Conservation (phyloP, 495 filamentous ascomycete genomes). For the Lophiostoma macrostomum region DNA sequence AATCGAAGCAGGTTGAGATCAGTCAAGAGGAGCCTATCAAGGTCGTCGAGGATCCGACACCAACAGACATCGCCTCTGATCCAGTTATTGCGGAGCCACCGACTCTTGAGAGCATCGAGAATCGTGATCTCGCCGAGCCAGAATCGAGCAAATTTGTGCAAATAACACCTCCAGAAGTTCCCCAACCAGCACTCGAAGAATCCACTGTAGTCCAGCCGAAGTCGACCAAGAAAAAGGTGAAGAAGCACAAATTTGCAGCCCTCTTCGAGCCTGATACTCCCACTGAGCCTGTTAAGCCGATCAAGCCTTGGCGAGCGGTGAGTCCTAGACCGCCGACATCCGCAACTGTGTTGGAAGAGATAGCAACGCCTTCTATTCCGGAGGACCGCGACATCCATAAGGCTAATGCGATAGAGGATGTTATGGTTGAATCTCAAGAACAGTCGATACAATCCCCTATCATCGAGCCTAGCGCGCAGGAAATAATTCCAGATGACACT, state of each 20-base stretch:
- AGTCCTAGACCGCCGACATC: no score
- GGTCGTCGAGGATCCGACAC: not conserved
- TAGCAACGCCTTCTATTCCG: not conserved
- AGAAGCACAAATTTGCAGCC: slow-evolving; percentile 24
- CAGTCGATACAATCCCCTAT: no score
- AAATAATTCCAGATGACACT: not conserved
- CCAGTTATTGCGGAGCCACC: not conserved
- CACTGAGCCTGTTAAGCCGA: not conserved
- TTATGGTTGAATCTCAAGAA: no score
- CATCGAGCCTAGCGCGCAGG: no score
- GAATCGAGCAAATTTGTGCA: no score
- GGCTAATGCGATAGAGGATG: no score
- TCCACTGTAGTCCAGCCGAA: not conserved
- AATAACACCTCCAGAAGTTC: not conserved
- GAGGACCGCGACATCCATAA: no score
- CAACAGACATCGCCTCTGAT: not conserved
- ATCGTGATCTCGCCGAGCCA: no score
- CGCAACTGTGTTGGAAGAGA: no score
- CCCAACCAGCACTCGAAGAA: not conserved
- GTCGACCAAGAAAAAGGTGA: slow-evolving; percentile 9
- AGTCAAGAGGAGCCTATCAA: not conserved
- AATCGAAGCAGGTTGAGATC: not conserved
- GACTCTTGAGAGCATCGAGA: not conserved
- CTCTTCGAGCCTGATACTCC: slow-evolving; percentile 13
- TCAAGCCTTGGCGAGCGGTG: no score